phyloP scores from a whole-genome alignment of 2,329 filamentous ascomycete genomes.

The Colletotrichum spaethianum region DNA sequence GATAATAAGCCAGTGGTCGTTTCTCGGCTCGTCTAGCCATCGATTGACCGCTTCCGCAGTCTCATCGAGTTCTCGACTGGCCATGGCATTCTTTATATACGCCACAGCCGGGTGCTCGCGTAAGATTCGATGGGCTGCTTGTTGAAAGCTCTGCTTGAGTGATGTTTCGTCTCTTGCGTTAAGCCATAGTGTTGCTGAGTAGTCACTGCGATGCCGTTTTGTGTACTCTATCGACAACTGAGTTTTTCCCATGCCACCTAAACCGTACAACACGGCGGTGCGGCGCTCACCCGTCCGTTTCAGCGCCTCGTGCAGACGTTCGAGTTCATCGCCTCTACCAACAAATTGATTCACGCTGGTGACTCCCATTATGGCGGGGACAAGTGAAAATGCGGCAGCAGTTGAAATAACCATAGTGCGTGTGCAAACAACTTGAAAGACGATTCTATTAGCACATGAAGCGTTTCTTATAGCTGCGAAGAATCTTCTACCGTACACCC shows the following conservation, averaged over 20 bases:
- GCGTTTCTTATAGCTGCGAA: no score
- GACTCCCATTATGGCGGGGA: neutral
- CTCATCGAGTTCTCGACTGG: conserved; percentile 46
- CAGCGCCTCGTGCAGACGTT: conserved; percentile 13
- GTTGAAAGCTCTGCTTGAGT: conserved; percentile 53
- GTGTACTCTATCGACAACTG: conserved; percentile 56
- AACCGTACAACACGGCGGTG: conserved; percentile 53
- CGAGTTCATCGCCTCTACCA: neutral
- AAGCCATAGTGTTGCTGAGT: conserved; percentile 60
- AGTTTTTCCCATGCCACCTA: conserved; percentile 62
- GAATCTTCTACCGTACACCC: no score
- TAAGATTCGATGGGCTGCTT: conserved; percentile 48
- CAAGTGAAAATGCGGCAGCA: no score
- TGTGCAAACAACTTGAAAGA: no score
- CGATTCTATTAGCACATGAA: no score
- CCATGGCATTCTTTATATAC: conserved; percentile 44
- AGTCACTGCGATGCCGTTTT: conserved; percentile 50
- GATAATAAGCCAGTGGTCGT: conserved; percentile 56
- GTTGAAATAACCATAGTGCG: no score
- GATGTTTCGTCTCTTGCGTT: conserved; percentile 54
- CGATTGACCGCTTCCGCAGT: conserved; percentile 51
- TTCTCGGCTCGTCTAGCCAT: conserved; percentile 54
- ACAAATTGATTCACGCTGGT: neutral
- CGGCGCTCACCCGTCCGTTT: conserved; percentile 27
- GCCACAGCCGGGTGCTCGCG: conserved; percentile 45